Evolutionary conservation across 2,329 filamentous ascomycete species (phyloP), one percentile per base, ranked within the genome.

Genomic region (Taxawa tesnikishii): DNA sequence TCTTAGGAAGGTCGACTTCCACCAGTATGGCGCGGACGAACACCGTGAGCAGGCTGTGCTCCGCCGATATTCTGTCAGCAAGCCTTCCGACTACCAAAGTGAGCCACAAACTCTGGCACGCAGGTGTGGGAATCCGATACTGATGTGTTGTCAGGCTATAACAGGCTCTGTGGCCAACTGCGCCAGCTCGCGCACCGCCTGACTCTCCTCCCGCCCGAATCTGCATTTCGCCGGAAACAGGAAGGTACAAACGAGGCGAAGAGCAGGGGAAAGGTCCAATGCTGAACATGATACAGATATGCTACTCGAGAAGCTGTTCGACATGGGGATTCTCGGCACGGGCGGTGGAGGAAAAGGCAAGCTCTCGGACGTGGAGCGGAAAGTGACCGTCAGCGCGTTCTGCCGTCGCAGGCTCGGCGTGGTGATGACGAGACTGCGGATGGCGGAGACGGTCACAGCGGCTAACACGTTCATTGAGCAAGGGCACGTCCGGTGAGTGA

Each of bases 401-500:
- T 88, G 84, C 41, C 67, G 90, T 38, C 64, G 90, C 36, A 64
- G 90, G 28, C 62, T 98, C 42, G 83, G 83, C 0, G 83, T 98
- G 10, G 73, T 98, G 28, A 93, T 94, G 84, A 88, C 83, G 8
- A 67, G 87, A 38, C 64, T 90, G 48, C 70, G 81, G 43, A 96
- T 98, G 90, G 82, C 87, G 23, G 83, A 94, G 65, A 88, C 77
- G 32, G 77, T 96, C 24, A 79, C 82, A 53, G 80, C 83, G 19
- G 65, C 63, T 3, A 82, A 75, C 6, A 85, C 83, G 46, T 80
- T 94, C 58, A 81, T 96, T 37, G 88, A 96, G 64, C 84, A 94
- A 52, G 88, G 88, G 5, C 87, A 94, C 54, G 85, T 96, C 3
- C 69, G 88, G n/a, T n/a, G n/a, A n/a, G n/a, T n/a, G n/a, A n/a